These are phyloP conservation scores for Begonia masoniana DNA, from an alignment of 306 rosid species.

Conservation along the genomic window DNA sequence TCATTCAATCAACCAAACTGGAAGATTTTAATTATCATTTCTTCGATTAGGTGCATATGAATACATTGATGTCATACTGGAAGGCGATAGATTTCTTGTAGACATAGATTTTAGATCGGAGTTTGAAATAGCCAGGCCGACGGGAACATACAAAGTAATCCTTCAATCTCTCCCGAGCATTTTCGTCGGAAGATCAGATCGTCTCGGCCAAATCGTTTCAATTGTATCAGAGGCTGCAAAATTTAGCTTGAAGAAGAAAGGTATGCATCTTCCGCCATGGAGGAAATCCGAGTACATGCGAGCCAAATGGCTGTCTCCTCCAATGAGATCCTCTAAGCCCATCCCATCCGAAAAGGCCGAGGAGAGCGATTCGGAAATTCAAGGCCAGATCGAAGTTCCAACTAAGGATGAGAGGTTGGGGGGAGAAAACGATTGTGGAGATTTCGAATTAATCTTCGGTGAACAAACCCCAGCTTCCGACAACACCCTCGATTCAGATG, in stretches of 20 bases:
- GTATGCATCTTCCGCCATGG: slow-evolving; percentile 78
- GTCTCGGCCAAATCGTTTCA: slow-evolving; percentile 38
- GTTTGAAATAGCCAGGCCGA: slow-evolving; percentile 66
- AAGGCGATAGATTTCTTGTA: slow-evolving; percentile 35
- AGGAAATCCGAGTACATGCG: slow-evolving; percentile 52
- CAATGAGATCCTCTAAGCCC: slow-evolving; percentile 9
- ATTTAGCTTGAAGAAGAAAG: slow-evolving; percentile 70
- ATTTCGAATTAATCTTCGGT: too few species aligned
- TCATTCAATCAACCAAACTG: neutral
- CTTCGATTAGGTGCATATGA: slow-evolving; percentile 57
- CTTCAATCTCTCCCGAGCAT: slow-evolving; percentile 55
- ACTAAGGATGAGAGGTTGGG: slow-evolving; percentile 3
- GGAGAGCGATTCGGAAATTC: neutral
- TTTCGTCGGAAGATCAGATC: slow-evolving; percentile 55
- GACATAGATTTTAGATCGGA: slow-evolving; percentile 79
- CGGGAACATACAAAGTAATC: slow-evolving; percentile 40
- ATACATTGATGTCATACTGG: slow-evolving; percentile 45
- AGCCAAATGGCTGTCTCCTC: slow-evolving; percentile 67
- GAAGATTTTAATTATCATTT: neutral
- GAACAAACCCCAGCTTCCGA: too few species aligned
- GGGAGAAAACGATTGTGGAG: neutral
- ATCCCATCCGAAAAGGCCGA: neutral
- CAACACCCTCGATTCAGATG: neutral
- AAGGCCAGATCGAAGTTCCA: neutral
- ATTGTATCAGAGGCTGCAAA: slow-evolving; percentile 66